Percentiles rank a stretch among this genome's conserved stretches.
These are phyloP conservation scores for Tulasnella calospora DNA, from an alignment of 768 basidiomycete genomes.

Conservation along the genomic window DNA sequence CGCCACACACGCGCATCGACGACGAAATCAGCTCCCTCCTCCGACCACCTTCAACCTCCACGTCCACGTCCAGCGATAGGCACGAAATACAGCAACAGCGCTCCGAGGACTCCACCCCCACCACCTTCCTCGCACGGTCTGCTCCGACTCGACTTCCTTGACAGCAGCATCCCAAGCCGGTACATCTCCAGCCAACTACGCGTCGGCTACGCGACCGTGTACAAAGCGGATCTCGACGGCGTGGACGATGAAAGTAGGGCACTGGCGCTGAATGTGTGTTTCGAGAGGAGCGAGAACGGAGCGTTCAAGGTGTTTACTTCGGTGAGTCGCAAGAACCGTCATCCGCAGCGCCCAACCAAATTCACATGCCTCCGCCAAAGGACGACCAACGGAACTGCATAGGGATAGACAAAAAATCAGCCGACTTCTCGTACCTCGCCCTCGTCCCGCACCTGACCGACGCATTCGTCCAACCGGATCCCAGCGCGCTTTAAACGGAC, in stretches of 20 bases:
- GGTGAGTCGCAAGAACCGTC: not conserved
- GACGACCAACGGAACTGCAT: not conserved
- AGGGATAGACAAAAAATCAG: not conserved
- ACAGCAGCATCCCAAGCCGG: not conserved
- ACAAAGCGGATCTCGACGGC: not conserved
- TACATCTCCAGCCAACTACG: not conserved
- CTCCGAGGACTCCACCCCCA: not conserved
- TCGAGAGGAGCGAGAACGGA: not conserved
- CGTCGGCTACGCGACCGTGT: not conserved
- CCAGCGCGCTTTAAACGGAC: not conserved
- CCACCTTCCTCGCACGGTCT: not conserved
- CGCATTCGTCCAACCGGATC: not conserved
- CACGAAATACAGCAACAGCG: not conserved
- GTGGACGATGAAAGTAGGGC: not conserved
- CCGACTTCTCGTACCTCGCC: slow-evolving; percentile 5
- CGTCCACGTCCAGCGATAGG: not conserved
- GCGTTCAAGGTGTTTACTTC: not conserved
- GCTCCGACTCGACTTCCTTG: not conserved
- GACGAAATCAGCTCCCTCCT: not conserved
- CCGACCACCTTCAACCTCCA: not conserved
- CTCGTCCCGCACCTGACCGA: not conserved
- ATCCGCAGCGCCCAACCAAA: not conserved
- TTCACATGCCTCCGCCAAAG: not conserved
- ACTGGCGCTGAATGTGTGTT: not conserved
- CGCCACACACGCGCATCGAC: not conserved